Conservation (phyloP, 1,284 basidiomycete species). For the Wolfiporia cocos region DNA sequence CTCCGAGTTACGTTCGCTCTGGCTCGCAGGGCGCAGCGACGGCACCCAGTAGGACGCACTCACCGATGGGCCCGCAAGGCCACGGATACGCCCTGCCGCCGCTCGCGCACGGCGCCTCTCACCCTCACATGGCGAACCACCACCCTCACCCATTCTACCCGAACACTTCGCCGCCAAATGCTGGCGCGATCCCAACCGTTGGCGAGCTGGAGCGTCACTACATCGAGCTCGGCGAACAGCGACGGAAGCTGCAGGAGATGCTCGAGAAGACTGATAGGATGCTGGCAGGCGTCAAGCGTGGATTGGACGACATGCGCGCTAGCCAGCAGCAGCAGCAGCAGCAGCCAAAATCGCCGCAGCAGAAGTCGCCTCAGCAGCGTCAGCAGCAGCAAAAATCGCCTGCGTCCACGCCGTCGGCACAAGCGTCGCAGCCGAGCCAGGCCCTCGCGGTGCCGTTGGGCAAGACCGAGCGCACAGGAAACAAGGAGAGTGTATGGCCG, state of each 20-base stretch:
- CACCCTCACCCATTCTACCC: conserved; percentile 18
- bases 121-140: conserved; percentile 13
- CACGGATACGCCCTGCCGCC: conserved; percentile 32
- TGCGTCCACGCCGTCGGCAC: conserved; percentile 5
- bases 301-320: conserved; percentile 63
- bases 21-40: conserved; percentile 35
- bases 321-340: conserved; percentile 5
- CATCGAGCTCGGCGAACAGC: conserved; percentile 51
- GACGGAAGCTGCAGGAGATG: conserved; percentile 61
- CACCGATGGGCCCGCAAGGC: conserved; percentile 39
- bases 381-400: not conserved
- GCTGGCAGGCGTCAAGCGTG: conserved; percentile 63
- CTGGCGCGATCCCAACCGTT: conserved; percentile 40
- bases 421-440: conserved; percentile 7
- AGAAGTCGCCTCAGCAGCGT: conserved; percentile 7
- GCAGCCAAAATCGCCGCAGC: conserved; percentile 4
- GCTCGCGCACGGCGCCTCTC: conserved; percentile 27
- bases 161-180: conserved; percentile 19
- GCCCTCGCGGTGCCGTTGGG: conserved; percentile 24
- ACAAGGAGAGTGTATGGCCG: conserved; percentile 30
- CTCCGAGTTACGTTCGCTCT: conserved; percentile 51
- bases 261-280: conserved; percentile 65
- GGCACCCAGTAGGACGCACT: conserved; percentile 60
- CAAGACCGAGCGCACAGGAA: conserved; percentile 21
- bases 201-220: conserved; percentile 68